These are phyloP conservation scores for Lyophyllum shimeji DNA, from an alignment of 768 basidiomycete genomes.

Conservation along the genomic window DNA sequence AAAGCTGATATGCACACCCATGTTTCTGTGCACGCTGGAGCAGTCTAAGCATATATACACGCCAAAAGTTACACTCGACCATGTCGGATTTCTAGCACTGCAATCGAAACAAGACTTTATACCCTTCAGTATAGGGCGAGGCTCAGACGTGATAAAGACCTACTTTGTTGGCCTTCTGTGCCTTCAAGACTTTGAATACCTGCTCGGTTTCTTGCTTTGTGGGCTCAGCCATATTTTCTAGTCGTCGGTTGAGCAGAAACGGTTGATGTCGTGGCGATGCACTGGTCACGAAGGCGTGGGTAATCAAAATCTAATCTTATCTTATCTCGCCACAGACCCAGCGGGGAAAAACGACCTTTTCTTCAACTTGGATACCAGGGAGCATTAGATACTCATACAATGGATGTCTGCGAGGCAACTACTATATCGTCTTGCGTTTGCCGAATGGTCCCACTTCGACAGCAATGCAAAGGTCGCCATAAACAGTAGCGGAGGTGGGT, in stretches of 20 bases:
- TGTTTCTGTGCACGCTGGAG: conserved; percentile 91
- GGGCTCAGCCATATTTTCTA: conserved; percentile 60
- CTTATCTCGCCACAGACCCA: not conserved
- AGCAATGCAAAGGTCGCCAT: not conserved
- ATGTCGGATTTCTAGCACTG: conserved; percentile 92
- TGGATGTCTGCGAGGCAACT: not conserved
- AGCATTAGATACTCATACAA: not conserved
- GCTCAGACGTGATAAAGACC: conserved; percentile 5
- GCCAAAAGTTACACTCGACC: conserved; percentile 95
- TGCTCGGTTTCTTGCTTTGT: conserved; percentile 87
- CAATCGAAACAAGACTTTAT: conserved; percentile 84
- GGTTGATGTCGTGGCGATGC: conserved; percentile 33
- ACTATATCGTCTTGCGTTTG: not conserved
- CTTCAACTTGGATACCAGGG: not conserved
- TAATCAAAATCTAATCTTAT: conserved; percentile 15
- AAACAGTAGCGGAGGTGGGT: not conserved
- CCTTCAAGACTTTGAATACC: conserved; percentile 77
- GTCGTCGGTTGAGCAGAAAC: conserved; percentile 18
- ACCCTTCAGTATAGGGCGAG: not conserved
- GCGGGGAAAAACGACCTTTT: not conserved
- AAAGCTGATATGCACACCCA: conserved; percentile 98
- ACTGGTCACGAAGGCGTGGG: conserved; percentile 2
- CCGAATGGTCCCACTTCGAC: not conserved
- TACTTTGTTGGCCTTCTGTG: conserved; percentile 90
- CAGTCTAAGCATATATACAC: conserved; percentile 98